Conservation (phyloP, 2,329 filamentous ascomycete species). For the Ophiocordyceps unilateralis region DNA sequence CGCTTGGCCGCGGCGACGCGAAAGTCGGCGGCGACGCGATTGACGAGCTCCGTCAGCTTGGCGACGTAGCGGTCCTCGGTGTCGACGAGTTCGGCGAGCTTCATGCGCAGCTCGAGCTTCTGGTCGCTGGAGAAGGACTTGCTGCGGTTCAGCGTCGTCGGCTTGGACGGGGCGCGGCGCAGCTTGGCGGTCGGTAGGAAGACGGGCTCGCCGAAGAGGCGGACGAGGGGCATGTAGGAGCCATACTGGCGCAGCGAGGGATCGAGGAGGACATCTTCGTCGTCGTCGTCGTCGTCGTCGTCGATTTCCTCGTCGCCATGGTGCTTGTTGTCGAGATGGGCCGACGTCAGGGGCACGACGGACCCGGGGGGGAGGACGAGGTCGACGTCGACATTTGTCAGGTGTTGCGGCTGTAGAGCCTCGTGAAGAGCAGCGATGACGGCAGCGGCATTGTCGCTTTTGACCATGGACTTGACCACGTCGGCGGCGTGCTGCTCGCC, state of each 20-base stretch:
- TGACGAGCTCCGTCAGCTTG: constrained; percentile 72
- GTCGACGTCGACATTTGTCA: constrained; percentile 78
- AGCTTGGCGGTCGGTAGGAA: constrained; percentile 77
- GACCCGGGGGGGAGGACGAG: constrained; percentile 66
- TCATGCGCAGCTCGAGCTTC: constrained; percentile 69
- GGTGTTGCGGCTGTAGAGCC: constrained; percentile 63
- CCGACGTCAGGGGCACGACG: constrained; percentile 46
- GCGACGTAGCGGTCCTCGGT: constrained; percentile 89
- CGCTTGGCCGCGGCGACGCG: constrained; percentile 48
- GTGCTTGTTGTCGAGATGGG: too few species aligned
- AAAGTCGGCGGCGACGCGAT: constrained; percentile 66
- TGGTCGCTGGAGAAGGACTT: constrained; percentile 66
- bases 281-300: constrained; percentile 21
- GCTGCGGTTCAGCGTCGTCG: constrained; percentile 61
- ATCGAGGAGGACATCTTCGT: constrained; percentile 45
- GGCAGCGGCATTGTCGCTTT: constrained; percentile 58
- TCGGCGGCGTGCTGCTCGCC: constrained; percentile 86
- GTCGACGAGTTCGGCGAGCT: constrained; percentile 78
- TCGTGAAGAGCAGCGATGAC: constrained; percentile 57
- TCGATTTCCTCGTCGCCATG: constrained; percentile 16
- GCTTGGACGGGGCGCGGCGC: constrained; percentile 72
- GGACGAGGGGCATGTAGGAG: constrained; percentile 58
- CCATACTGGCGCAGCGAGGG: constrained; percentile 55
- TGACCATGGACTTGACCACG: constrained; percentile 68
- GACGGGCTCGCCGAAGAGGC: constrained; percentile 64